Evolutionary conservation across 176 grass and related monocot species (phyloP).

Genomic region (Phoenix dactylifera): DNA sequence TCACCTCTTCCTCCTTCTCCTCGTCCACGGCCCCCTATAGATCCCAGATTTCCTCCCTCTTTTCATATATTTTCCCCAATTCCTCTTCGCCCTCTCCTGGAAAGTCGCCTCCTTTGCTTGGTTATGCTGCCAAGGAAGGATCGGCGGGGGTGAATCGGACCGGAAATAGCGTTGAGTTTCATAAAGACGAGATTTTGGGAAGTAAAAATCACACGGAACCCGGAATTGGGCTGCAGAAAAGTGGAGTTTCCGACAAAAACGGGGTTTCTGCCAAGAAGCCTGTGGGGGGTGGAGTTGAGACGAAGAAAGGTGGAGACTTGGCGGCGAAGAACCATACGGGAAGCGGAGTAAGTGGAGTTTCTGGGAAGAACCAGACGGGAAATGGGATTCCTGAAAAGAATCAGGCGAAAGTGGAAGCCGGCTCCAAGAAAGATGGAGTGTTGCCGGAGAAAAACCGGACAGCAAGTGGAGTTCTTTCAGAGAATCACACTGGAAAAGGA

Average conservation of each 20-base stretch:
- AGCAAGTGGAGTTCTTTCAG: background rate
- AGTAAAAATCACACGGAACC: slow-evolving; percentile 1
- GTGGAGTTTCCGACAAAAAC: too few relatives aligned
- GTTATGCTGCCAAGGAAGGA: too few relatives aligned
- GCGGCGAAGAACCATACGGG: background rate
- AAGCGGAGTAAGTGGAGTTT: too few relatives aligned
- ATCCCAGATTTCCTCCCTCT: slow-evolving; percentile 46
- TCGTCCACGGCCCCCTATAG: slow-evolving; percentile 33
- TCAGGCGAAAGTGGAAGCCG: slow-evolving; percentile 5
- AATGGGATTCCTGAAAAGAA: slow-evolving; percentile 10
- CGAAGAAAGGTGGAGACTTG: background rate
- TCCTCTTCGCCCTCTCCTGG: slow-evolving; percentile 24
- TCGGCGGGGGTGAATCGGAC: background rate
- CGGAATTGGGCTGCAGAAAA: background rate
- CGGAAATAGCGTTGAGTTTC: background rate
- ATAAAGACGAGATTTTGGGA: slow-evolving; percentile 1
- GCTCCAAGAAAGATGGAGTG: slow-evolving; percentile 12
- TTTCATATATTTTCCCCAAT: slow-evolving; percentile 56
- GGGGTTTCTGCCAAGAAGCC: too few relatives aligned
- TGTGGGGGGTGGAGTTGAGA: too few relatives aligned
- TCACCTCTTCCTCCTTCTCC: slow-evolving; percentile 33
- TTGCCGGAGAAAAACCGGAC: slow-evolving; percentile 32
- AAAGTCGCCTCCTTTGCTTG: too few relatives aligned
- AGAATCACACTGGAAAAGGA: slow-evolving; percentile 19
- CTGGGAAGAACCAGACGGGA: background rate